These are phyloP conservation scores for Cladochytrium tenue DNA, from an alignment of 371 early-diverging fungal genomes.

Conservation along the genomic window DNA sequence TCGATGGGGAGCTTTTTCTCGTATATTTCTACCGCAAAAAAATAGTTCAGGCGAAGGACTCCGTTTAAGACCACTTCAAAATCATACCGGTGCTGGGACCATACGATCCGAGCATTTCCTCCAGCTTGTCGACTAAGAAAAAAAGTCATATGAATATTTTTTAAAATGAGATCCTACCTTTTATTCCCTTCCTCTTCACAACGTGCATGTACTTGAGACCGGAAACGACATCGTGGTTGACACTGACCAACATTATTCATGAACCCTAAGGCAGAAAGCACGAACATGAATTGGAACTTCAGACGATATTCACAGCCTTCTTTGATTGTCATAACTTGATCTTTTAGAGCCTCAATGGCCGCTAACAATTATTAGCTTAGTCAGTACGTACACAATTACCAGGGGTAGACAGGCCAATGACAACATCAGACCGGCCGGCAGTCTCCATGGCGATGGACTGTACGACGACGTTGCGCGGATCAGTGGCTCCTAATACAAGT, in stretches of 20 bases:
- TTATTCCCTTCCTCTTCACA: constrained; percentile 84
- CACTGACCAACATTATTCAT: constrained; percentile 41
- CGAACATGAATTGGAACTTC: constrained; percentile 84
- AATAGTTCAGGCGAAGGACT: no score
- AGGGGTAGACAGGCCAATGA: constrained; percentile 78
- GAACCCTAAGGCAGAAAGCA: not conserved
- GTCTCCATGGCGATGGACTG: constrained; percentile 81
- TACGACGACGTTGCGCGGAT: constrained; percentile 77
- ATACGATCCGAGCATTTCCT: constrained; percentile 95
- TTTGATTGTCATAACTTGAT: constrained; percentile 83
- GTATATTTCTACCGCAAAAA: constrained; percentile 51
- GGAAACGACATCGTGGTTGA: constrained; percentile 92
- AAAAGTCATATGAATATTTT: not conserved
- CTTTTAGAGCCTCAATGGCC: constrained; percentile 60
- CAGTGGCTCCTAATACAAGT: constrained; percentile 43
- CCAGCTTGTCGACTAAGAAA: constrained; percentile 78
- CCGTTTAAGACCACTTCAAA: no score
- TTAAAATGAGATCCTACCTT: constrained; percentile 43
- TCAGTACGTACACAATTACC: constrained; percentile 37
- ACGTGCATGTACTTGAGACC: constrained; percentile 93
- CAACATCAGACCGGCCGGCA: constrained; percentile 77
- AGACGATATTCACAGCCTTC: constrained; percentile 92
- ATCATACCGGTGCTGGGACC: constrained; percentile 66
- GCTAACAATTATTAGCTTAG: constrained; percentile 16
- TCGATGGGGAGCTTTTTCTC: constrained; percentile 82